Evolutionary conservation across 805 yeast species (phyloP), one percentile per base, ranked within the genome.

Genomic region (Starmerella stellata): DNA sequence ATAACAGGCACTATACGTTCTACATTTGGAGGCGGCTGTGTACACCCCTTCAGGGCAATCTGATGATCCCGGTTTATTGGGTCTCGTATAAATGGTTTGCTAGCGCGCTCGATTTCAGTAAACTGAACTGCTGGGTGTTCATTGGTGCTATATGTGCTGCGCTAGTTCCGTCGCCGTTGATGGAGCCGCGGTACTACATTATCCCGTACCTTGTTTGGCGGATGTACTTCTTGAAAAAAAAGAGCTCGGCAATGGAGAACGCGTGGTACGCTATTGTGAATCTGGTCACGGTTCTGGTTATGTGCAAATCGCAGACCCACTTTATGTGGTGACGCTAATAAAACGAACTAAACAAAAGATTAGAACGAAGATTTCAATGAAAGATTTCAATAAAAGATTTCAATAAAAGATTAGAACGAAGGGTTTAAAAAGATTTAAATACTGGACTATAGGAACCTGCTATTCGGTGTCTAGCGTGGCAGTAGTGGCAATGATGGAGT

Each of bases 181-280:
- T 90, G 52, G 98, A 90, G 57, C 94, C 95, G 36, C 69, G 98
- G 41, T 90, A 90, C 55, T 90, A 77, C 56, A 79, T 87, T 36
- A 50, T 82, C 4, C 95, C 96, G 3, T 74, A 70, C 52, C 54
- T 78, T 11, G 56, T 83, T 30, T 82, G 85, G 72, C 68, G 95
- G 48, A 38, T 80, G 2, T 66, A 72, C 41, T 56, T 67, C 14
- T 57, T 36, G 19, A 49, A 44, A 16, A 47, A 47, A 41, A 53
- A 52, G 14, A 38, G 55, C 20, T 45, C 57, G 67, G 37, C 38
- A 53, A 43, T 62, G 3, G 95, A 87, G 52, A 65, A 71, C 32
- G 38, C 62, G 0, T 82, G 87, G 85, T 63, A 69, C 41, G 59
- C 67, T 55, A 30, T 60, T 1, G 62, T 83, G 43, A 75, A 80